phyloP scores from a whole-genome alignment of 306 rosid genomes.

The Begonia loranthoides region DNA sequence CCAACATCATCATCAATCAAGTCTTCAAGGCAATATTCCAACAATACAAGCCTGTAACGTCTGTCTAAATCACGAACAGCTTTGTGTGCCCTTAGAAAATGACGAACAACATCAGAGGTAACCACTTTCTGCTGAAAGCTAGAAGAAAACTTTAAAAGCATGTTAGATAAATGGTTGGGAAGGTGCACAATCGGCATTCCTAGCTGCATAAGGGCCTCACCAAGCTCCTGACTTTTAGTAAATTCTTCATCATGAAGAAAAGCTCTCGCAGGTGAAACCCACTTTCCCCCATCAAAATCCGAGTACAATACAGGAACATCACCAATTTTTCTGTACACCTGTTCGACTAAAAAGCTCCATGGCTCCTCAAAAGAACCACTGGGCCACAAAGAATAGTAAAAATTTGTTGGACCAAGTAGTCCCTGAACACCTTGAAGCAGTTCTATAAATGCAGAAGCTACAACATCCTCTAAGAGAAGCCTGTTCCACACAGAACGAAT shows the following conservation, averaged over 20 bases:
- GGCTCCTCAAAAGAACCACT: conserved; percentile 93
- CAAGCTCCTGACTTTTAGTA: conserved; percentile 50
- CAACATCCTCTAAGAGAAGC: conserved; percentile 81
- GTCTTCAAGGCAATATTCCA: conserved; percentile 92
- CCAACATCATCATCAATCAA: conserved; percentile 84
- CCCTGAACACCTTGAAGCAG: conserved; percentile 57
- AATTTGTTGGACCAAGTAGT: conserved; percentile 45
- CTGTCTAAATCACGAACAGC: conserved; percentile 27
- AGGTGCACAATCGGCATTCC: conserved; percentile 83
- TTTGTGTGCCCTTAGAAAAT: conserved; percentile 57
- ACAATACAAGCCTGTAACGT: conserved; percentile 57
- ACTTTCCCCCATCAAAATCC: conserved; percentile 68
- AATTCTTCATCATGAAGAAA: conserved; percentile 78
- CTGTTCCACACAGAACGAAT: conserved; percentile 92
- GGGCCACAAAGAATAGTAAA: conserved; percentile 83
- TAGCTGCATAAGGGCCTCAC: conserved; percentile 60
- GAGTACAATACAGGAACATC: conserved; percentile 58
- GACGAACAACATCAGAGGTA: conserved; percentile 72
- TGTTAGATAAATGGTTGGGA: conserved; percentile 48
- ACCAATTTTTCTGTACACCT: conserved; percentile 50
- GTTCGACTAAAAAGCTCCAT: conserved; percentile 69
- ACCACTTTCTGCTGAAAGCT: conserved; percentile 49
- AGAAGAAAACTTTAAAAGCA: conserved; percentile 51
- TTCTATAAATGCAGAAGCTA: conserved; percentile 66
- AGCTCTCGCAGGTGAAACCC: conserved; percentile 81